These are phyloP conservation scores for Bisporella sp. DNA, from an alignment of 2,329 filamentous ascomycete species.

Conservation along the genomic window DNA sequence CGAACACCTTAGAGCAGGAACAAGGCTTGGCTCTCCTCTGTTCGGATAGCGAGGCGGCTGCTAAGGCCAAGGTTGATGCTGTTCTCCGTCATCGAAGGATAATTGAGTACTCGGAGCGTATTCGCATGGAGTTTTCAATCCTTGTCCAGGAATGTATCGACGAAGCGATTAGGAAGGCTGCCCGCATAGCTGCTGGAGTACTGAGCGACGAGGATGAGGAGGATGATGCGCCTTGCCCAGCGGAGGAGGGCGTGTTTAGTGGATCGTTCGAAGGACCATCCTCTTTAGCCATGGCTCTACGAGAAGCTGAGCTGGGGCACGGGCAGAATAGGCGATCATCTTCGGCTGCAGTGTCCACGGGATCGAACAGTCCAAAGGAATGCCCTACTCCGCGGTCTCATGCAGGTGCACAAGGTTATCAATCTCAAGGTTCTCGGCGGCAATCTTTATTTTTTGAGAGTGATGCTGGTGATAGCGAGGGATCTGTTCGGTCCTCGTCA, in stretches of 20 bases:
- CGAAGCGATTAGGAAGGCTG: conserved; percentile 82
- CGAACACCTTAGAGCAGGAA: conserved; percentile 86
- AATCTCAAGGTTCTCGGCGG: conserved; percentile 60
- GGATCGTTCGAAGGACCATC: conserved; percentile 53
- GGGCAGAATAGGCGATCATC: conserved; percentile 38
- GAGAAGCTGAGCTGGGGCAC: conserved; percentile 21
- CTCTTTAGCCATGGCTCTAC: conserved; percentile 47
- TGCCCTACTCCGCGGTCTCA: conserved; percentile 87
- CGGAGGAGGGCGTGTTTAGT: conserved; percentile 40
- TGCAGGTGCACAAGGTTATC: conserved; percentile 48
- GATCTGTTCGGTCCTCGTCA: conserved; percentile 76
- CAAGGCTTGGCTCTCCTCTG: conserved; percentile 84
- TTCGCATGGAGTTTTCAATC: conserved; percentile 86
- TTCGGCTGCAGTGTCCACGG: conserved; percentile 57
- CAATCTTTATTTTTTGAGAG: conserved; percentile 77
- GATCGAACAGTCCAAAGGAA: conserved; percentile 84
- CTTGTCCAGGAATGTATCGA: conserved; percentile 95
- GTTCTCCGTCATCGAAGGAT: conserved; percentile 87
- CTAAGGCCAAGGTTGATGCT: conserved; percentile 85
- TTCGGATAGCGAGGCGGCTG: conserved; percentile 78
- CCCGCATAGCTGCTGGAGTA: conserved; percentile 77
- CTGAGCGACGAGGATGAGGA: conserved; percentile 66
- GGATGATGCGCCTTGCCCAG: conserved; percentile 34
- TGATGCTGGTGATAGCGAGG: conserved; percentile 79
- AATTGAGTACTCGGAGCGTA: conserved; percentile 91